Evolutionary conservation across 306 rosid species (phyloP).

Genomic region (Cucumis cinereus): DNA sequence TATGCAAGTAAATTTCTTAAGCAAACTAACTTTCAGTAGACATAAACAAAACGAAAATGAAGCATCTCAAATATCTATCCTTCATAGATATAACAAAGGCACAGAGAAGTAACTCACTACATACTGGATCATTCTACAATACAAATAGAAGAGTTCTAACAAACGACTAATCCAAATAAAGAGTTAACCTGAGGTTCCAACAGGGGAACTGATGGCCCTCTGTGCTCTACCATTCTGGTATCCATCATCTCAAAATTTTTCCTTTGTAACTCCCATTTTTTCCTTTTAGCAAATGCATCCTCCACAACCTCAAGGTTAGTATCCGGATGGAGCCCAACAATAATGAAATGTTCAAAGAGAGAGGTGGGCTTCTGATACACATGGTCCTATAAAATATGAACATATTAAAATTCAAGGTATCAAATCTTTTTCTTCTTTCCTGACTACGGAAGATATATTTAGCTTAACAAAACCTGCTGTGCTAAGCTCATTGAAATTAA

Average conservation of each 20-base stretch:
- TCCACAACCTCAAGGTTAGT: constrained; percentile 61
- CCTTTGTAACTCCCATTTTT: constrained; percentile 54
- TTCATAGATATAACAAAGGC: not conserved
- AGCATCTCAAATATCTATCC: not conserved
- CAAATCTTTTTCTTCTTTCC: not conserved
- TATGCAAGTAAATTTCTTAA: not conserved
- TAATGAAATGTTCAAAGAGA: constrained; percentile 84
- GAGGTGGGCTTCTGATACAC: constrained; percentile 59
- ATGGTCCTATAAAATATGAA: constrained; percentile 29
- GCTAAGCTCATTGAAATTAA: not conserved
- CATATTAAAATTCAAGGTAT: not conserved
- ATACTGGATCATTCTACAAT: not conserved
- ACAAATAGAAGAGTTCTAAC: not conserved
- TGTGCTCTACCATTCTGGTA: constrained; percentile 28
- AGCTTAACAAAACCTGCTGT: not conserved
- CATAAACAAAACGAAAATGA: not conserved
- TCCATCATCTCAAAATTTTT: constrained; percentile 32
- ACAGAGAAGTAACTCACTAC: not conserved
- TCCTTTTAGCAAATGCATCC: constrained; percentile 55
- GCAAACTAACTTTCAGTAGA: not conserved
- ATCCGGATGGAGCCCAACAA: constrained; percentile 88
- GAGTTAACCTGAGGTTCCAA: constrained; percentile 87
- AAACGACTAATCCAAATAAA: constrained; percentile 14
- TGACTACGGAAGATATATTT: not conserved
- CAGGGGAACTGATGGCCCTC: constrained; percentile 34